Evolutionary conservation across 2,329 filamentous ascomycete genomes (phyloP), one percentile per base, ranked within the genome.

Genomic region (Fusarium armeniacum): DNA sequence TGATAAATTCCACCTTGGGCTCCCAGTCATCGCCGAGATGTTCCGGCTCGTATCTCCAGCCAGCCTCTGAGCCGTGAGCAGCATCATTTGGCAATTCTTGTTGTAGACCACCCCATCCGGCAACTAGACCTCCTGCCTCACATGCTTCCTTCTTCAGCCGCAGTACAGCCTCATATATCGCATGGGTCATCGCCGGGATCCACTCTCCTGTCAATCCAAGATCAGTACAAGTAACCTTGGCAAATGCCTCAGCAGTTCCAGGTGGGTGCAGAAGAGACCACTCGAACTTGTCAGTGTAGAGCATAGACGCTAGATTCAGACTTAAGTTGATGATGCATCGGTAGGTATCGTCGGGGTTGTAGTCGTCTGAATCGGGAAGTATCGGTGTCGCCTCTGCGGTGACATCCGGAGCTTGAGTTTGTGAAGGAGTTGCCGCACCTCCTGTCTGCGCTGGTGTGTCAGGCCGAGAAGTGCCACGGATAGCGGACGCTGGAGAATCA

Each of bases 201-300:
- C 96, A 99, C 81, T 99, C 96, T 46, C 94, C 93, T 9, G 90
- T 86, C 55, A 99, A 83, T 9, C 95, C 95, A 11, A 99, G 84
- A 77, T 99, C 96, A 30, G 93, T 92, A 77, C 96, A 98, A 0
- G 96, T 98, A 70, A 93, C 89, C 77, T 93, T 93, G 35, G 96
- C 94, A 78, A 98, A 98, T 15, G 91, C 89, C 79, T 99, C 95
- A 0, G 96, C 93, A 43, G 95, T 94, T 24, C 95, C 95, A 3
- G 94, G 92, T 4, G 94, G 94, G 75, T 98, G 94, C 20, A 97
- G 85, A 22, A 99, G 84, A 7, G 95, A 98, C 95, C 95, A 98
- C 78, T 98, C 95, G 70, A 99, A 98, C 76, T 94, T 97, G 84
- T 99, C 96, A 5, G 93, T 97, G 80, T 98, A 98, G 15, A 98